phyloP scores from a whole-genome alignment of 805 yeast species.

The Metschnikowia continentalis region DNA sequence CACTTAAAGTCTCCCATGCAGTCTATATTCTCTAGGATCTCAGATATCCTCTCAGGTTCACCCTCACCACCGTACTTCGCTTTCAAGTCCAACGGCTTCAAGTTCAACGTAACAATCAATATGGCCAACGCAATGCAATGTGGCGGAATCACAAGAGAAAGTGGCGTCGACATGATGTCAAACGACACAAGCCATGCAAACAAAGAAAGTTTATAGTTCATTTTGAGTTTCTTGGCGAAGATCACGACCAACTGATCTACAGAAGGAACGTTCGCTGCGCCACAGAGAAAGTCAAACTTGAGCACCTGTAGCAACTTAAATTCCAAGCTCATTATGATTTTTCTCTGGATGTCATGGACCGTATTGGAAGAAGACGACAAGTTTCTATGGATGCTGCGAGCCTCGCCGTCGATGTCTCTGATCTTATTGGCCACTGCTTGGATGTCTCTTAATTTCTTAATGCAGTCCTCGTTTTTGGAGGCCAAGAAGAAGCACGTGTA shows the following conservation, averaged over 20 bases:
- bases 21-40: slow-evolving; percentile 30
- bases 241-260: slow-evolving; percentile 66
- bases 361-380: slow-evolving; percentile 12
- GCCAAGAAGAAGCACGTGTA: slow-evolving; percentile 67
- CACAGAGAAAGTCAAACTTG: slow-evolving; percentile 74
- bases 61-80: slow-evolving; percentile 19
- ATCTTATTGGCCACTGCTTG: slow-evolving; percentile 45
- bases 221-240: slow-evolving; percentile 46
- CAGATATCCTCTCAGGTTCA: slow-evolving; percentile 16
- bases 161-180: slow-evolving; percentile 68
- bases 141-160: slow-evolving; percentile 65
- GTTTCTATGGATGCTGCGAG: slow-evolving; percentile 21
- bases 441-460: slow-evolving; percentile 67
- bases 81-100: slow-evolving; percentile 34
- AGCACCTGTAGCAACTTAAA: slow-evolving; percentile 70
- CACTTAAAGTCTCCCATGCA: slow-evolving; percentile 35
- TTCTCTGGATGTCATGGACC: slow-evolving; percentile 50
- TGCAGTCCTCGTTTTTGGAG: slow-evolving; percentile 77
- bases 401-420: slow-evolving; percentile 34
- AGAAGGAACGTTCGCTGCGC: slow-evolving; percentile 37
- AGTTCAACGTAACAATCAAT: slow-evolving; percentile 54
- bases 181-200: slow-evolving; percentile 73
- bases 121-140: slow-evolving; percentile 72
- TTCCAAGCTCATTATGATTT: slow-evolving; percentile 57
- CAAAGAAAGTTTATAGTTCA: slow-evolving; percentile 46